Conservation (phyloP, 495 filamentous ascomycete species). For the Xylaria sp. region DNA sequence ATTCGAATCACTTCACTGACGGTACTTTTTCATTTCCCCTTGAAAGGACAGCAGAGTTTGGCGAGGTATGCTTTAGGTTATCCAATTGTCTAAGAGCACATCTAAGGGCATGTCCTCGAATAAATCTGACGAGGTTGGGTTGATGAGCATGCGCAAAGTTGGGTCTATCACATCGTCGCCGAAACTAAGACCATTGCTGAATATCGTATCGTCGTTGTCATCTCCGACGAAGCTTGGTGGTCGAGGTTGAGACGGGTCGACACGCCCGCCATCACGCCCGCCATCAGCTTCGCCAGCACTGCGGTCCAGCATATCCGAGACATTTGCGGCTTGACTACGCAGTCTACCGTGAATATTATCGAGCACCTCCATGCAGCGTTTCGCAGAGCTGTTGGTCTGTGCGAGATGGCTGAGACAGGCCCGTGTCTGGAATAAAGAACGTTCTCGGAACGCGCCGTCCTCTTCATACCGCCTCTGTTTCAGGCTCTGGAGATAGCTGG, state of each 20-base stretch:
- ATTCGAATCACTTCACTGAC: neutral
- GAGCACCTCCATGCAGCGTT: slow-evolving; percentile 31
- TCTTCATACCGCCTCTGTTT: neutral
- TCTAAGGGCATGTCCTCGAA: slow-evolving; percentile 7
- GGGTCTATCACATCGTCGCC: neutral
- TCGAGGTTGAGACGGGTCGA: neutral
- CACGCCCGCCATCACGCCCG: neutral
- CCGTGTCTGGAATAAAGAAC: neutral
- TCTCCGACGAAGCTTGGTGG: neutral
- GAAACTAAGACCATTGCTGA: neutral
- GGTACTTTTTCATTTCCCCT: neutral
- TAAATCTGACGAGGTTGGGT: neutral
- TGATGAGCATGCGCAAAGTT: slow-evolving; percentile 13
- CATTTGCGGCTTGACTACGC: neutral
- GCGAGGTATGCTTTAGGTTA: neutral
- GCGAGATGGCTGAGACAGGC: slow-evolving; percentile 22
- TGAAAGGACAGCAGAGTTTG: neutral
- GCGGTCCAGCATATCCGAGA: neutral
- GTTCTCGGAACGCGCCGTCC: neutral
- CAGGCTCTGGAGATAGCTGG: slow-evolving; percentile 10
- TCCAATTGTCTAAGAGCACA: slow-evolving; percentile 18
- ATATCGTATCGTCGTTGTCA: neutral
- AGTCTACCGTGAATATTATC: slow-evolving; percentile 26
- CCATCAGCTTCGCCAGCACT: no score
- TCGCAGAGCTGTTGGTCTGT: slow-evolving; percentile 23